A percentile compares a stretch with the other conserved stretches of the same genome.
These are phyloP conservation scores for Colletotrichum somersetense DNA, from an alignment of 2,329 filamentous ascomycete species.

Conservation along the genomic window DNA sequence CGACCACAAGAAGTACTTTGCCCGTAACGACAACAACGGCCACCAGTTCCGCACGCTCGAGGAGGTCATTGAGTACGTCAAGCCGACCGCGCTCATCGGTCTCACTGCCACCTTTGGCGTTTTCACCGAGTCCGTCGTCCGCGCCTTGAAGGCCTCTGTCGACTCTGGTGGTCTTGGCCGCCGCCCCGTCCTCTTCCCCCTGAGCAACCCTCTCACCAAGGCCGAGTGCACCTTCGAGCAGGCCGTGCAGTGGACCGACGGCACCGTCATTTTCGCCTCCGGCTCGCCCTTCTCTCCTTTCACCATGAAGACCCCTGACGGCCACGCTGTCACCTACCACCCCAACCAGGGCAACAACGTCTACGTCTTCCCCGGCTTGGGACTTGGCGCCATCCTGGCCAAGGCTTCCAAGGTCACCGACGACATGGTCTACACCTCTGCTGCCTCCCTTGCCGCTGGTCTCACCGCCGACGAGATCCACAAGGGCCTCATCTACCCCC, in stretches of 20 bases:
- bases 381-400: conserved; percentile 90
- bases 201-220: conserved; percentile 96
- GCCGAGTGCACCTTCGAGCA: conserved; percentile 98
- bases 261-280: conserved; percentile 91
- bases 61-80: conserved; percentile 93
- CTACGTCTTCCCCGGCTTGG: conserved; percentile 97
- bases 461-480: conserved; percentile 86
- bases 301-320: conserved; percentile 70
- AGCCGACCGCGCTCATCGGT: conserved; percentile 94
- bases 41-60: conserved; percentile 83
- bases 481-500: conserved; percentile 89
- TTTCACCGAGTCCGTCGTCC: conserved; percentile 89
- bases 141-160: conserved; percentile 74
- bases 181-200: conserved; percentile 91
- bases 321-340: conserved; percentile 75
- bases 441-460: conserved; percentile 81
- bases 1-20: conserved; percentile 85
- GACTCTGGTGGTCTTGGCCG: conserved; percentile 76
- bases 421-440: conserved; percentile 96
- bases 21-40: conserved; percentile 73
- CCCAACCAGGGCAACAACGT: conserved; percentile 88
- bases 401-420: conserved; percentile 91
- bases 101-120: conserved; percentile 94
- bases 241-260: conserved; percentile 90
- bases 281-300: conserved; percentile 90